Percentiles rank a stretch among this genome's conserved stretches.
These are phyloP conservation scores for Aspergillus brasiliensis DNA, from an alignment of 2,329 filamentous ascomycete species.

Conservation along the genomic window DNA sequence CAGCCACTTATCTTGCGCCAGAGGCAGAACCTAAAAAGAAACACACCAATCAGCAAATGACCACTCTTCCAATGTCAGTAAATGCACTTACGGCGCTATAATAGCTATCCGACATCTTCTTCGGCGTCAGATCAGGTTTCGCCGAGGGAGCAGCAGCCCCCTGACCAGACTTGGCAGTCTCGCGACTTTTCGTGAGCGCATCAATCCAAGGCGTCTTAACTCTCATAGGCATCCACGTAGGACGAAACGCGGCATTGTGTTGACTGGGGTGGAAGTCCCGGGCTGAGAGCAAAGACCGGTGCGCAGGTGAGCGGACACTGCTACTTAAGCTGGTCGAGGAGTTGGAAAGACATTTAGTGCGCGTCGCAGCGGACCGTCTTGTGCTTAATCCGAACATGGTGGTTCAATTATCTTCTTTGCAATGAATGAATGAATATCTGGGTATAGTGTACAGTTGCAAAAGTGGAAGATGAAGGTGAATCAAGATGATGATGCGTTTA, in stretches of 20 bases:
- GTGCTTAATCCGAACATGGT: conserved; percentile 25
- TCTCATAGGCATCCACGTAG: conserved; percentile 56
- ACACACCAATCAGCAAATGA: conserved; percentile 14
- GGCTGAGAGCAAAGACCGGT: conserved; percentile 9
- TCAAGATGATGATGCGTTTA: not conserved
- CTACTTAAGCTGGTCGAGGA: not conserved
- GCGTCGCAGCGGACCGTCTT: conserved; percentile 18
- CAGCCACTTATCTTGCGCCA: conserved; percentile 74
- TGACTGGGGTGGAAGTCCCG: conserved; percentile 34
- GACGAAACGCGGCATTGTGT: conserved; percentile 29
- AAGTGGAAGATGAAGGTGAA: not conserved
- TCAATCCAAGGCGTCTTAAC: conserved; percentile 71
- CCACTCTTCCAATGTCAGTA: not conserved
- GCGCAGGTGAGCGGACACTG: conserved; percentile 8
- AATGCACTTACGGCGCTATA: conserved; percentile 61
- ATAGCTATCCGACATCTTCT: conserved; percentile 71
- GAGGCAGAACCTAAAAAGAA: conserved; percentile 58
- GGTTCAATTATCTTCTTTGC: not conserved
- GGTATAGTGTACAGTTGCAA: not conserved
- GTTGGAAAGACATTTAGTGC: conserved; percentile 24
- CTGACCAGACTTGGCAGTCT: conserved; percentile 37
- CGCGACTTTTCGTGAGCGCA: conserved; percentile 58
- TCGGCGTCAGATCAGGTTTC: conserved; percentile 63
- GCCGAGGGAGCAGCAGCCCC: conserved; percentile 26
- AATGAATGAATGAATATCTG: not conserved